phyloP scores from a whole-genome alignment of 352 stramenopile species.

The Phytophthora brassicae region DNA sequence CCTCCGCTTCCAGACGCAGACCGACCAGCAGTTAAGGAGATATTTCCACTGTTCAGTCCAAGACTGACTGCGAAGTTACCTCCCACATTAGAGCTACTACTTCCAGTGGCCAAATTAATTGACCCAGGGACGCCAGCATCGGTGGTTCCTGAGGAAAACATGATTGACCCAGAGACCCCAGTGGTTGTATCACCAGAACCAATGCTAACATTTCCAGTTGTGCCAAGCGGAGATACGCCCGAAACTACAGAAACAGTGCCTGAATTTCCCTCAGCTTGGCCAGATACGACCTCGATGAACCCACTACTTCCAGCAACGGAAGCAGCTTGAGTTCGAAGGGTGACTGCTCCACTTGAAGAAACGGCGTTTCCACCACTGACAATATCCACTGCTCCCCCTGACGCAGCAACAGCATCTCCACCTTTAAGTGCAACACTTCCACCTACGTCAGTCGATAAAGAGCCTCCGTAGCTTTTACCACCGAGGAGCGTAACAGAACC shows the following conservation, averaged over 20 bases:
- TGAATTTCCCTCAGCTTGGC: slow-evolving; percentile 27
- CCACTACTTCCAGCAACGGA: slow-evolving; percentile 40
- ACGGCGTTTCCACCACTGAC: slow-evolving; percentile 43
- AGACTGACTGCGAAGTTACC: slow-evolving; percentile 32
- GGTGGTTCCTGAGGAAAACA: slow-evolving; percentile 27
- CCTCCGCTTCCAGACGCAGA: slow-evolving; percentile 20
- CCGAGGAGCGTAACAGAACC: slow-evolving; percentile 43
- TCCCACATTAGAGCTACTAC: slow-evolving; percentile 28
- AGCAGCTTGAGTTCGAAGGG: slow-evolving; percentile 37
- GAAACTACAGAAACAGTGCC: slow-evolving; percentile 28
- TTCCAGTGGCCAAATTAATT: slow-evolving; percentile 31
- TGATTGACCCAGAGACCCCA: slow-evolving; percentile 33
- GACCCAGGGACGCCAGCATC: slow-evolving; percentile 26
- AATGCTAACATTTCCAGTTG: slow-evolving; percentile 34
- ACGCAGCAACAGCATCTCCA: slow-evolving; percentile 41
- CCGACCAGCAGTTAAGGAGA: slow-evolving; percentile 24
- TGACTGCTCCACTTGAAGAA: slow-evolving; percentile 53
- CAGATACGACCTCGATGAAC: slow-evolving; percentile 28
- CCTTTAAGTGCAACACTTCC: slow-evolving; percentile 42
- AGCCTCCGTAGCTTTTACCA: slow-evolving; percentile 49
- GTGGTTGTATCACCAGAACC: slow-evolving; percentile 26
- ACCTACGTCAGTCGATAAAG: slow-evolving; percentile 39
- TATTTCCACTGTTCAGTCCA: slow-evolving; percentile 31
- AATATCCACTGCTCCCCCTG: slow-evolving; percentile 48
- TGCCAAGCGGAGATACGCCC: slow-evolving; percentile 27